Evolutionary conservation across 148 eudicot genomes (phyloP).

Genomic region (Silene latifolia): DNA sequence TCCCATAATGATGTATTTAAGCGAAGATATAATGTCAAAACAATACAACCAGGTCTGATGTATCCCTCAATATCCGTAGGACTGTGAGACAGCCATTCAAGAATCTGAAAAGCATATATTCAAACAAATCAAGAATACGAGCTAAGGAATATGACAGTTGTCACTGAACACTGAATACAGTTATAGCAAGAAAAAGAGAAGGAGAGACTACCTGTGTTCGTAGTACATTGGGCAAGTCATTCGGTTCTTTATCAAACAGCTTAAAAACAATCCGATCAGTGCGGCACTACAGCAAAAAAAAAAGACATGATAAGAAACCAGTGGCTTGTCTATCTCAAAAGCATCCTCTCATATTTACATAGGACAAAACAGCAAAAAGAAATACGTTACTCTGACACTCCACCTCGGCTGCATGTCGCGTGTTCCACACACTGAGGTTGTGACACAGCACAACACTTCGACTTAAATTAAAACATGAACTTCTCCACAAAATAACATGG

Average conservation of each 20-base stretch:
- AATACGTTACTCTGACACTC: neutral
- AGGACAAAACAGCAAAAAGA: neutral
- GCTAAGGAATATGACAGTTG: neutral
- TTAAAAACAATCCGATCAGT: constrained; percentile 91
- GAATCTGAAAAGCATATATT: constrained; percentile 48
- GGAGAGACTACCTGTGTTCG: constrained; percentile 57
- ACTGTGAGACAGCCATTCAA: constrained; percentile 80
- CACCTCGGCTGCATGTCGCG: neutral
- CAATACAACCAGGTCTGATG: constrained; percentile 91
- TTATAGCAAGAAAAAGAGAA: constrained; percentile 6
- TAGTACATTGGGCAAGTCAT: constrained; percentile 62
- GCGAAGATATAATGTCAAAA: constrained; percentile 77
- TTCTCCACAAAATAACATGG: neutral
- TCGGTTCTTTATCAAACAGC: constrained; percentile 91
- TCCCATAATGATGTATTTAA: constrained; percentile 71
- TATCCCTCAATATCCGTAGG: constrained; percentile 94
- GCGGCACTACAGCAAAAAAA: constrained; percentile 47
- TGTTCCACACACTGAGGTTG: neutral
- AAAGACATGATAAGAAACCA: constrained; percentile 5
- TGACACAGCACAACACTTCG: neutral
- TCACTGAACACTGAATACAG: neutral
- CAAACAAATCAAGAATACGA: constrained; percentile 1
- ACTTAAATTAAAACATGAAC: neutral
- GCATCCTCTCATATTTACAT: neutral
- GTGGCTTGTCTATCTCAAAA: neutral